Conservation (phyloP, 192 early-diverging fungal species). For the Podila epigama region DNA sequence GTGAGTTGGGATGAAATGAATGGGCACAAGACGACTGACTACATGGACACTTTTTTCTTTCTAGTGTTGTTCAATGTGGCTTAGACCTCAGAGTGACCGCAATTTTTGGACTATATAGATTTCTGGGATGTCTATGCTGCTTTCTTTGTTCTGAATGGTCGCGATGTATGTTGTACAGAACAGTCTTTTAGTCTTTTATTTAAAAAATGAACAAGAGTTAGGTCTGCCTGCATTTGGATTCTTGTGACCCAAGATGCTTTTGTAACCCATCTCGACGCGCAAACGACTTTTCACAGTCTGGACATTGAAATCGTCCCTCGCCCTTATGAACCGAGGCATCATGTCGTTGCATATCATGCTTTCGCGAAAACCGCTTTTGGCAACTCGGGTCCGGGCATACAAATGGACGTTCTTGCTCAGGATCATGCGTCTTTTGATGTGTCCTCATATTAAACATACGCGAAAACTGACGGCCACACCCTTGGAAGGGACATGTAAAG, state of each 20-base stretch:
- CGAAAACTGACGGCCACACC: conserved; percentile 62
- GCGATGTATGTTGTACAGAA: too few species aligned
- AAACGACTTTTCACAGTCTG: conserved; percentile 58
- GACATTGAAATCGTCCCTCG: conserved; percentile 60
- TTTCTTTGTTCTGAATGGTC: too few species aligned
- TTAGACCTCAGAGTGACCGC: not conserved
- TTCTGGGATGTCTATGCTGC: not conserved
- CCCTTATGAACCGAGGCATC: conserved; percentile 65
- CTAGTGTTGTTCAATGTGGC: not conserved
- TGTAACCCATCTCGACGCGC: conserved; percentile 70
- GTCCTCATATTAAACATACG: conserved; percentile 71
- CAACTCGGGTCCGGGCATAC: conserved; percentile 55
- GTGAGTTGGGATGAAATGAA: too few species aligned
- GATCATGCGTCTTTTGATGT: conserved; percentile 70
- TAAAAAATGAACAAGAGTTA: too few species aligned
- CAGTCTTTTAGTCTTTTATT: too few species aligned
- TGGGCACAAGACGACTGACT: not conserved
- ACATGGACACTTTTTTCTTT: not conserved
- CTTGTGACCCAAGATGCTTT: too few species aligned
- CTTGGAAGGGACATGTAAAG: conserved; percentile 51
- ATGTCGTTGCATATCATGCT: conserved; percentile 77
- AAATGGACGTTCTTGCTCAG: conserved; percentile 62
- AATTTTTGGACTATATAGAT: not conserved
- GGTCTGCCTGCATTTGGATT: too few species aligned
- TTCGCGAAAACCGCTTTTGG: conserved; percentile 65